Evolutionary conservation across 2,329 filamentous ascomycete species (phyloP).

Genomic region (Aspergillus luchuensis): DNA sequence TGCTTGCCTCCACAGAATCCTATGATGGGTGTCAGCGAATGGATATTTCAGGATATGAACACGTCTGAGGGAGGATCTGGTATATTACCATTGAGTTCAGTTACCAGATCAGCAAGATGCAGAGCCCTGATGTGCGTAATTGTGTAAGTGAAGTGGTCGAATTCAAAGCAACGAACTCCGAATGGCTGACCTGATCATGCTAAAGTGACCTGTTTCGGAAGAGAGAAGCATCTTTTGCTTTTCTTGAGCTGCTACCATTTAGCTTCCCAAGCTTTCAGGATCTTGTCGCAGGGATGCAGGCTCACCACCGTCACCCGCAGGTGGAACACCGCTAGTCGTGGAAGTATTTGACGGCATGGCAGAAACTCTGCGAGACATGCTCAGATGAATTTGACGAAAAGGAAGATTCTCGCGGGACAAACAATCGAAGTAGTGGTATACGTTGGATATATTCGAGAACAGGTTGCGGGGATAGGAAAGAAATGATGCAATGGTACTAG

Average conservation of each 20-base stretch:
- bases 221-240: conserved; percentile 54
- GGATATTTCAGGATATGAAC: background rate
- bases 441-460: conserved; percentile 2
- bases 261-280: conserved; percentile 8
- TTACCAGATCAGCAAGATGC: conserved; percentile 54
- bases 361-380: conserved; percentile 45
- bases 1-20: conserved; percentile 53
- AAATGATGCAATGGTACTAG: conserved; percentile 21
- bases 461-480: conserved; percentile 10
- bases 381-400: conserved; percentile 19
- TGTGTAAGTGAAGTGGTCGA: conserved; percentile 15
- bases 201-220: conserved; percentile 53
- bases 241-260: conserved; percentile 43
- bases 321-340: conserved; percentile 31
- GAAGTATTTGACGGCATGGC: conserved; percentile 37
- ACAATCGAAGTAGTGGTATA: background rate
- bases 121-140: conserved; percentile 41
- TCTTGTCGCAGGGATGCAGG: conserved; percentile 14
- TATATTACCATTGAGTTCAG: conserved; percentile 50
- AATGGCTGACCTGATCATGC: conserved; percentile 49
- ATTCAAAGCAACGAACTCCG: conserved; percentile 2
- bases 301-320: conserved; percentile 38
- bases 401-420: background rate
- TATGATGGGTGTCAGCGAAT: conserved; percentile 26
- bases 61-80: conserved; percentile 9